Percentiles rank a stretch among this genome's conserved stretches.
These are phyloP conservation scores for Juglanconis juglandina DNA, from an alignment of 2,329 filamentous ascomycete species.

Conservation along the genomic window DNA sequence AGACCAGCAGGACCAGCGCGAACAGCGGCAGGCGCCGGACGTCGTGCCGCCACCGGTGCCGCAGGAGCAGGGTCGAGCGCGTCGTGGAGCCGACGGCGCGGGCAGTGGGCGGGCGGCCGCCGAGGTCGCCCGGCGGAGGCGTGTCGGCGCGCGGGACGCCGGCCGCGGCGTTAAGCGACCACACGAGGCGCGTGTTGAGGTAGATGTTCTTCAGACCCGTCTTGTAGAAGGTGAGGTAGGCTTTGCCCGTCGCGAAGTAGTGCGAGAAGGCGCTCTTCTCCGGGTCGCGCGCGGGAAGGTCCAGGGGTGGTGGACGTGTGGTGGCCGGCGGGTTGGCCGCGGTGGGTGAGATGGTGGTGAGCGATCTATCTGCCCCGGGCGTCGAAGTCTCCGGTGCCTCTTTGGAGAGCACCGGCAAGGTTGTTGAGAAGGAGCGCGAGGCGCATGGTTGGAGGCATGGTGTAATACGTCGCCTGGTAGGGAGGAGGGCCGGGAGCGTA, in stretches of 20 bases:
- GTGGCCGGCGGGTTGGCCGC: conserved; percentile 64
- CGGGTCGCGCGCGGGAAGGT: conserved; percentile 54
- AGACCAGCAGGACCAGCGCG: conserved; percentile 68
- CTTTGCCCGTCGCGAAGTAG: conserved; percentile 63
- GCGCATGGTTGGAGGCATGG: not conserved
- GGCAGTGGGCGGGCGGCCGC: conserved; percentile 36
- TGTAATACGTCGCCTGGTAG: not conserved
- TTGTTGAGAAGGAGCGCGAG: not conserved
- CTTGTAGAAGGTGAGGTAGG: conserved; percentile 86
- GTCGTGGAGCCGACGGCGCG: conserved; percentile 38
- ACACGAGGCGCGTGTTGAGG: conserved; percentile 57
- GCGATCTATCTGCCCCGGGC: not conserved
- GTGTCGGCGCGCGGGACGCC: conserved; percentile 27
- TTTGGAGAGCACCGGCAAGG: not conserved
- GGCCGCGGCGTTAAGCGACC: conserved; percentile 34
- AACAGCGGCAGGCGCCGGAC: conserved; percentile 76
- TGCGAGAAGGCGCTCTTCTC: conserved; percentile 46
- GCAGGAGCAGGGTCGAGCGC: conserved; percentile 68
- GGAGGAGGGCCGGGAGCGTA: not conserved
- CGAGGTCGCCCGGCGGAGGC: conserved; percentile 30
- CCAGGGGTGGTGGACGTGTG: conserved; percentile 69
- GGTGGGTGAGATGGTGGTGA: conserved; percentile 1
- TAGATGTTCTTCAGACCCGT: conserved; percentile 72
- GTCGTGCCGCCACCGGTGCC: conserved; percentile 67
- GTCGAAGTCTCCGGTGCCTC: not conserved